Evolutionary conservation across 2,329 filamentous ascomycete species (phyloP), one percentile per base, ranked within the genome.

Genomic region (Leptographium radiaticola): DNA sequence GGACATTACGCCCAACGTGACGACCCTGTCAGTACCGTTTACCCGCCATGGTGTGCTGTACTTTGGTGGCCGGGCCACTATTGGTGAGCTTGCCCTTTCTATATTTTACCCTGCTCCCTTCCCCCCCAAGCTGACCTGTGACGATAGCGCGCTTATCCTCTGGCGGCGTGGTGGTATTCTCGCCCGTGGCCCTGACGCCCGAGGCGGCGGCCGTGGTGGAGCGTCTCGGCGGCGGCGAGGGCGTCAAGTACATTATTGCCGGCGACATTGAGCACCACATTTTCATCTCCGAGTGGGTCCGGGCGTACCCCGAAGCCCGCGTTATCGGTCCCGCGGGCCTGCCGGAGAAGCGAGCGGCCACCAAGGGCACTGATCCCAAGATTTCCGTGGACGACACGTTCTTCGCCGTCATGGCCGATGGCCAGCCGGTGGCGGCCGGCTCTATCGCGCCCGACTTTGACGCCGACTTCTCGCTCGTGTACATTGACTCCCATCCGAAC

Each of bases 241-340:
- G 81, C 44, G 80, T 96, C 51, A 79, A 77, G 60, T 97, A 97
- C 75, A 83, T 98, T 60, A 75, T 91, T 31, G 91, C 93, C 1
- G 81, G 86, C 1, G 93, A 98, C 67, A 76, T 87, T 52, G 89
- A 98, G 72, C 93, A 98, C 69, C 93, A 98, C 76, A 88, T 98
- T 66, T 94, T 93, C 73, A 67, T 98, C 53, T 84, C 86, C 0
- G 76, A 87, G 49, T 98, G 93, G 91, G 81, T 86, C 62, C 72
- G 78, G 49, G 86, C 81, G 31, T 97, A 81, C 66, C 90, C 91
- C 0, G 67, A 77, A 44, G 90, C 91, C 36, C 83, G 84, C 62
- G 76, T 98, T 49, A 79, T 97, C 62, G 91, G 83, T 1, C 86
- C 88, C 1, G 84, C 91, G 62, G 88, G 87, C 0, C 79, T 98